Evolutionary conservation across 257 asterid genomes (phyloP), one percentile per base, ranked within the genome.

Genomic region (Oldenlandia corymbosa): DNA sequence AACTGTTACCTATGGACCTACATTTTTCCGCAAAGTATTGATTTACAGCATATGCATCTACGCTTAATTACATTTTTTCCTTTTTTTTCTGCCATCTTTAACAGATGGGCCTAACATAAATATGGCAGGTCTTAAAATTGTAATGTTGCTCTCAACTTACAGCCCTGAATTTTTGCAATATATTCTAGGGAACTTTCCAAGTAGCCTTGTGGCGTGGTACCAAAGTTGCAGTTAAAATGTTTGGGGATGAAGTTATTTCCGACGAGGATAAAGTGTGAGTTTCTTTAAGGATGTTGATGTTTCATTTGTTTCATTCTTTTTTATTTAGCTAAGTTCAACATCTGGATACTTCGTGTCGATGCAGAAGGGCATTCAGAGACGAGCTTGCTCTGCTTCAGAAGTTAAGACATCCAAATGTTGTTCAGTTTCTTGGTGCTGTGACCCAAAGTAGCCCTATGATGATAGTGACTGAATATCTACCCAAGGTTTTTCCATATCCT

Each of bases 401-500:
- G 80, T 69, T 89, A 60, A 84, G 99, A 49, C 99, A 92, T 82
- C 99, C 99, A 53, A 92, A 92, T 61, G 95, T 92, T 7, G 94
- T 92, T 31, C 99, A 92, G 64, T 92, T 92, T 85, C 95, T 92
- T 76, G 97, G 99, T 16, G 99, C 99, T 59, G 97, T 92, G 39
- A 92, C 99, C 28, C 99, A 92, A 71, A 87, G 84, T 78, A 86
- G 87, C 80, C 99, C 99, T 14, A 92, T 92, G 99, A 89, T 92
- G 99, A 92, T 92, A 73, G 99, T 92, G 70, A 92, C 92, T 7
- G 99, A 92, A 73, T 92, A 89, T 81, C 79, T 92, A 52, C 96
- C 97, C 11, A 88, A 89, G 94, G 99, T 92, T 70, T 58, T 71
- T 45, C 51, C 14, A 42, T 43, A 58, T 48, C 58, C 23, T 37